phyloP scores from a whole-genome alignment of 306 rosid species.

The Gastrolobium bilobum region DNA sequence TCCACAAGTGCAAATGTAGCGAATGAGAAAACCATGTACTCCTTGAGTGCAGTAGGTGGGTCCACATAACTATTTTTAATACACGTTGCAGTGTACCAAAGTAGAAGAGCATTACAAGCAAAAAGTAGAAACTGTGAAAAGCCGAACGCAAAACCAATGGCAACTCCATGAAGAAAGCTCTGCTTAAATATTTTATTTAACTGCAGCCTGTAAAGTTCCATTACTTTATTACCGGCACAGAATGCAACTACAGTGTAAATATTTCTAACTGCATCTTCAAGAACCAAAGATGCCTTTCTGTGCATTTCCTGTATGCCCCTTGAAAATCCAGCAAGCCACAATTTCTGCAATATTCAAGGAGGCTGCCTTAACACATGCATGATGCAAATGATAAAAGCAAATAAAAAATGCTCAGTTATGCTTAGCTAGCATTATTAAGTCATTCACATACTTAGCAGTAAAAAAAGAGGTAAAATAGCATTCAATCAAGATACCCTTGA shows the following conservation, averaged over 20 bases:
- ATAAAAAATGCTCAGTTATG: background rate
- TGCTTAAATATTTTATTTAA: conserved; percentile 86
- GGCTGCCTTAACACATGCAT: conserved; percentile 38
- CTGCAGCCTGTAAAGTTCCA: conserved; percentile 98
- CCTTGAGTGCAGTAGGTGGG: conserved; percentile 85
- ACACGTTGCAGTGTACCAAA: conserved; percentile 89
- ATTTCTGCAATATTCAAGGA: conserved; percentile 75
- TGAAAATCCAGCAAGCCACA: conserved; percentile 99
- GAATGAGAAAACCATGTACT: conserved; percentile 96
- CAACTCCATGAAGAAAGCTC: conserved; percentile 97
- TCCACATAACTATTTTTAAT: conserved; percentile 54
- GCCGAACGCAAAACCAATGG: conserved; percentile 97
- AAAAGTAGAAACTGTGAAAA: conserved; percentile 97
- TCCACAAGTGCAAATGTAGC: conserved; percentile 99
- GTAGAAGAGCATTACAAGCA: conserved; percentile 98
- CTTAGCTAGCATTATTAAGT: conserved; percentile 13
- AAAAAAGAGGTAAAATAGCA: conserved; percentile 13
- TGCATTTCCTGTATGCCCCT: conserved; percentile 99
- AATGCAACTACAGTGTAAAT: conserved; percentile 99
- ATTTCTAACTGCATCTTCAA: conserved; percentile 98
- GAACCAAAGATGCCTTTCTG: conserved; percentile 98
- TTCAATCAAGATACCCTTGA: background rate
- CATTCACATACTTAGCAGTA: conserved; percentile 28
- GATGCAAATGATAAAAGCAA: conserved; percentile 33
- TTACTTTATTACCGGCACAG: conserved; percentile 98